Evolutionary conservation across 306 rosid species (phyloP), one percentile per base, ranked within the genome.

Genomic region (Gynostemma pentaphyllum): DNA sequence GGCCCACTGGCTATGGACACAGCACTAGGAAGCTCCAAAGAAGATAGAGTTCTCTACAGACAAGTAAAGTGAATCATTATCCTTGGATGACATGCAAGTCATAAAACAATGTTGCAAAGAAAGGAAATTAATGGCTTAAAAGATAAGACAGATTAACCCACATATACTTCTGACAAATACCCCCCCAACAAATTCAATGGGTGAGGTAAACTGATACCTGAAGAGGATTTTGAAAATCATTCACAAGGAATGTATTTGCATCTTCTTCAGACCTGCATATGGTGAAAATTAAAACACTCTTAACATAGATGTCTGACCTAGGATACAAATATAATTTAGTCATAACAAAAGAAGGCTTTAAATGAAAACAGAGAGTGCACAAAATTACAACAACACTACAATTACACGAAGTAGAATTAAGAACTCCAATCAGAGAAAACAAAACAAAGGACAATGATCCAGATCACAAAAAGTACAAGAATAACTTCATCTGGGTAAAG

Each of bases 1-100:
- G 78, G 78, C 61, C 75, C 94, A 52, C 74, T 76, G 32, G 88
- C 85, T 74, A 79, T 68, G 54, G 88, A 50, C 69, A 89, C 90
- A 45, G 83, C 84, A 79, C 94, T 78, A 29, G 99, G 97, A 36
- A 94, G 73, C 90, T 88, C 97, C 84, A 94, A 84, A 51, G 97
- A 94, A 39, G 99, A 94, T 64, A 94, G 68, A 19, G 97, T 94
- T 75, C 76, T 94, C 99, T 94, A 87, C 45, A 72, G 55, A 59
- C 62, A 64, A 72, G 34, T 70, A 70, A 80, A 72, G 44, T 48
- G 51, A 26, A 66, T 67, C 64, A 56, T 18, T 70, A 42, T 73
- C 49, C 51, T 46, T 41, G 18, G 24, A 26, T 46, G 54, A 24
- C 13, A 45, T 19, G 23, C 2, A 12, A 5, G 65, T 57, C 21